Base-by-base conservation (phyloP, 176 grass and related monocot species). In the Dendrocalamus sinicus region DNA sequence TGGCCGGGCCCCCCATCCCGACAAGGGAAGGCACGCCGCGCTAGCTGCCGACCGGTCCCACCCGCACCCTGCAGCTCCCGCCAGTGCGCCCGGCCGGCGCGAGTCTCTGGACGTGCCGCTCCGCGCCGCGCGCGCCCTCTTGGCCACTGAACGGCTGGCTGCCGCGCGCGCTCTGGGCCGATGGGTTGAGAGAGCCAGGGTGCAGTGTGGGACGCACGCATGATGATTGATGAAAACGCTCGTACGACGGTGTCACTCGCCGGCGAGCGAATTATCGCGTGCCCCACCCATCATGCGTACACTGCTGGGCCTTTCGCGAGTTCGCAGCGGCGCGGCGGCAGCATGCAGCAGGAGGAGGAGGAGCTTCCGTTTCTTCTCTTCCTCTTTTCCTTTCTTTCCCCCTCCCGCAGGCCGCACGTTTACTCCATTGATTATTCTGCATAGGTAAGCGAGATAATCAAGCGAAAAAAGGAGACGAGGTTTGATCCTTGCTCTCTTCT, bases 21-120 rank as follows among this genome's bases (percentile, higher is more conserved):
- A 91, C 89, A 91, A 73, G 41, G 51, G 76, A 45, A 26, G 69
- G 85, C 89, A 91, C 85, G 85, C 85, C 85, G 83, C 68, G 59
- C 78, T 17, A 43, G 16, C 62, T 37, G 54, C 74, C 63, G 12
- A 6, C 35, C 61, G 68, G 44, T 45, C 84, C 84, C 84, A 51
- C 75, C 43, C 45, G 23, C 84, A 62, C 75, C 43, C 45, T 19
- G 11, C 48, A 47, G 43, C 50, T 4, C 57, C 23, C 28, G 79
- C 66, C 43, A 20, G 66, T 71, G 79, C 35, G 79, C 65, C 30
- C 9, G 48, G 20, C 19, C 37, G 37, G 15, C 52, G 41, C 53
- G 24, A 19, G 53, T 20, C 12, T 30, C 37, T n/a, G 65, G 79
- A 70, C 65, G 65, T 19, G 46, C 74, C 26, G 28, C 12, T 2